Evolutionary conservation across 306 rosid species (phyloP), one percentile per base, ranked within the genome.

Genomic region (Castanospermum australe): DNA sequence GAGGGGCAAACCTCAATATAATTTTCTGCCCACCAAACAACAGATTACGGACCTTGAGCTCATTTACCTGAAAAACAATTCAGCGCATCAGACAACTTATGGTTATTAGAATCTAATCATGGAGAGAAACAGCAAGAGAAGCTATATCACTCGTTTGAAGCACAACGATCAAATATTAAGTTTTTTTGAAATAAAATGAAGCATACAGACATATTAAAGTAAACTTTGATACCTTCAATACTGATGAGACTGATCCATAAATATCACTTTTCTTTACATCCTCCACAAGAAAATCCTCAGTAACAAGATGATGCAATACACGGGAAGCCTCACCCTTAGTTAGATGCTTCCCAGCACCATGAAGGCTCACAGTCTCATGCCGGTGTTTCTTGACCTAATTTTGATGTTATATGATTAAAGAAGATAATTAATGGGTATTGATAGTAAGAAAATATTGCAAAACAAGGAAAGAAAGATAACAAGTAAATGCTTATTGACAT

Each of bases 291-390:
- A 91, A 84, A 77, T 89, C 89, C 84, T 89, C 94, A 22, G 79
- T 81, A 67, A 95, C 99, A 86, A 95, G 97, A 89, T 90, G 89
- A 65, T 88, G 98, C 86, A 95, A 83, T 62, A 95, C 79, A 50
- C 99, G 95, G 54, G 96, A 91, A 85, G 98, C 99, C 87, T 95
- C 99, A 57, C 96, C 91, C 86, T 93, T 95, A 28, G 88, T 82
- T 42, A 95, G 87, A 76, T 84, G 92, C 85, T 95, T 95, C 80
- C 99, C 99, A 78, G 94, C 92, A 82, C 97, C 92, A 82, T 95
- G 99, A 69, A 88, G 88, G 5, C 83, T 76, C 81, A 93, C 56
- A 15, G 79, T 89, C 61, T 95, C 97, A 81, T 93, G 99, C 48
- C 90, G 82, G 68, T 92, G 88, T 80, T 90, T 95, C 84, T 91